phyloP scores from a whole-genome alignment of 1,139 yeast genomes.

The Pichia sp. region DNA sequence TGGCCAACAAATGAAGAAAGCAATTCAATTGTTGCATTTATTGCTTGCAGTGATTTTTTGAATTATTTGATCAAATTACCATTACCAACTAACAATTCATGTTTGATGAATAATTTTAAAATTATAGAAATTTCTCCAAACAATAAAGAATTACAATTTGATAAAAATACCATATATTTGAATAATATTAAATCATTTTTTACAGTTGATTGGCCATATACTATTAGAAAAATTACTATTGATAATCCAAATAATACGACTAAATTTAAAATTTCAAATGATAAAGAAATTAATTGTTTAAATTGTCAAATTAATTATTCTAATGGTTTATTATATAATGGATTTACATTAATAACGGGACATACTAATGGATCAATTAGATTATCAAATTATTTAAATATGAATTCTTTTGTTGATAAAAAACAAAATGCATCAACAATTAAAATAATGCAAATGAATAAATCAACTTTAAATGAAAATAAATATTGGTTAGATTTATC shows the following conservation, averaged over 20 bases:
- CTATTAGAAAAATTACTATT: constrained; percentile 14
- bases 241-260: constrained; percentile 12
- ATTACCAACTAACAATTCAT: constrained; percentile 3
- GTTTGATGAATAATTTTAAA: constrained; percentile 6
- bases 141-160: constrained; percentile 6
- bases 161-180: constrained; percentile 1
- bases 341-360: constrained; percentile 16
- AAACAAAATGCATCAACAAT: constrained; percentile 12
- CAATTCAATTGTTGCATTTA: constrained; percentile 13
- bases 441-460: constrained; percentile 19
- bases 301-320: neutral
- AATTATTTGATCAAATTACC: constrained; percentile 20
- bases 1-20: constrained; percentile 3
- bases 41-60: constrained; percentile 20
- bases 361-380: constrained; percentile 24
- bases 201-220: constrained; percentile 18
- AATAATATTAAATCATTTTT: constrained; percentile 5
- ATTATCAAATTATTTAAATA: constrained; percentile 16
- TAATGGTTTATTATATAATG: constrained; percentile 6
- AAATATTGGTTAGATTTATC: constrained; percentile 24
- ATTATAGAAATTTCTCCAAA: neutral
- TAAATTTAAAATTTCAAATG: constrained; percentile 16
- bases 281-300: constrained; percentile 13
- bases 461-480: constrained; percentile 1
- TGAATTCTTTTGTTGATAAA: constrained; percentile 7